phyloP scores from a whole-genome alignment of 176 grass and related monocot species.

The Avena eriantha region DNA sequence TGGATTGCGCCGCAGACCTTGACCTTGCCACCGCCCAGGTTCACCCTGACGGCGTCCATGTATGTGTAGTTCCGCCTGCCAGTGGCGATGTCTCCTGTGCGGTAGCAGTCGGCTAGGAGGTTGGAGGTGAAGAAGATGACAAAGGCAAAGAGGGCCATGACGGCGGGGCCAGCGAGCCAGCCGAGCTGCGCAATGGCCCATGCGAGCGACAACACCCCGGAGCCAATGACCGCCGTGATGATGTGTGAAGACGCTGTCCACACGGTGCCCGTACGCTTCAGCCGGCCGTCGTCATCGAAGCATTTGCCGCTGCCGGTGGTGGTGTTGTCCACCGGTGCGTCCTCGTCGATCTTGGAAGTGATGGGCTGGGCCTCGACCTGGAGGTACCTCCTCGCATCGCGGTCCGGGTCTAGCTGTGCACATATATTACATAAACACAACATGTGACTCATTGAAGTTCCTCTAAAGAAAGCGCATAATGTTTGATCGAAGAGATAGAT shows the following conservation, averaged over 20 bases:
- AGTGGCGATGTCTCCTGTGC: not conserved
- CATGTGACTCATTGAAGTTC: conserved; percentile 6
- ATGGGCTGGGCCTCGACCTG: conserved; percentile 54
- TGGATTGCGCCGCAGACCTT: conserved; percentile 35
- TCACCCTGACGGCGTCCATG: conserved; percentile 61
- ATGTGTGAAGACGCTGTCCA: conserved; percentile 53
- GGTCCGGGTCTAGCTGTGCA: conserved; percentile 49
- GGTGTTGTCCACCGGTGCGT: not conserved
- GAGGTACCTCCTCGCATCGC: conserved; percentile 57
- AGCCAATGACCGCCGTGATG: conserved; percentile 53
- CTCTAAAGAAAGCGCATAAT: not conserved
- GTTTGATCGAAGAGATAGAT: not conserved
- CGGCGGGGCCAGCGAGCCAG: conserved; percentile 34
- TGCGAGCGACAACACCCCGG: conserved; percentile 51
- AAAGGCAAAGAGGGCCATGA: not conserved
- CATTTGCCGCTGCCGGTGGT: conserved; percentile 34
- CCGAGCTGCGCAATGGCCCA: conserved; percentile 57
- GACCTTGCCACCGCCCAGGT: conserved; percentile 46
- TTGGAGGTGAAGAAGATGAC: conserved; percentile 24
- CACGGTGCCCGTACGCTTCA: conserved; percentile 31
- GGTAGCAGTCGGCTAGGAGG: conserved; percentile 46
- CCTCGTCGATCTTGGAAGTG: conserved; percentile 36
- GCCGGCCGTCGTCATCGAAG: conserved; percentile 41
- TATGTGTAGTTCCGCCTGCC: conserved; percentile 57
- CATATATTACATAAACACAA: conserved; percentile 6